Percentiles rank a stretch among this genome's conserved stretches.
These are phyloP conservation scores for Apophysomyces elegans DNA, from an alignment of 371 early-diverging fungal genomes.

Conservation along the genomic window DNA sequence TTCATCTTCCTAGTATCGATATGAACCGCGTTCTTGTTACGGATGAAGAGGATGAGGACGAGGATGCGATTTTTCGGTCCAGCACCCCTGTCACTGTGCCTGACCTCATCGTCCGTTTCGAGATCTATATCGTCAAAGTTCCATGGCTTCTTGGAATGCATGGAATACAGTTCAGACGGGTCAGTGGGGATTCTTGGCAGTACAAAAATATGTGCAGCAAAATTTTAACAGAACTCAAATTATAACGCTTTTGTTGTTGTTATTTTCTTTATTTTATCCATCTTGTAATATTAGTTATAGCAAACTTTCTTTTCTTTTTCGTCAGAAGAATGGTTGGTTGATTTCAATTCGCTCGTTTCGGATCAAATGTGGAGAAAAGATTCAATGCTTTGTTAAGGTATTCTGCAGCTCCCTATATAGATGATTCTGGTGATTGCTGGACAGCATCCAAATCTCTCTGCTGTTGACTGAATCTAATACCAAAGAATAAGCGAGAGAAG, in stretches of 20 bases:
- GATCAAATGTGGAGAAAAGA: no score
- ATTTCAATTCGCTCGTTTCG: no score
- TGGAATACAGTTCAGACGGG: conserved; percentile 73
- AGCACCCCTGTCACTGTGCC: conserved; percentile 5
- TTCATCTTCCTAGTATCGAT: conserved; percentile 57
- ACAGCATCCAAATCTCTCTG: no score
- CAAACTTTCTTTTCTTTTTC: no score
- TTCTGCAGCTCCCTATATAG: no score
- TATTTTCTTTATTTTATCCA: no score
- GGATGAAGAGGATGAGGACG: conserved; percentile 6
- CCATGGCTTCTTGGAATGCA: conserved; percentile 68
- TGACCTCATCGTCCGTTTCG: conserved; percentile 48
- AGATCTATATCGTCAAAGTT: conserved; percentile 67
- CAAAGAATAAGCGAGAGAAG: no score
- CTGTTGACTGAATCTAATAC: no score
- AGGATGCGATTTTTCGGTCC: neutral
- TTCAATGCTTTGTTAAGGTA: no score
- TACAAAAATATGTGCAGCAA: conserved; percentile 68
- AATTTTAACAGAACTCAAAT: conserved; percentile 57
- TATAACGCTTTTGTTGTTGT: conserved; percentile 32
- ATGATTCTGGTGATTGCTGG: no score
- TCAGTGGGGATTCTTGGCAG: conserved; percentile 73
- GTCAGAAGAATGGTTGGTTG: no score
- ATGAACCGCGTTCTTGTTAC: conserved; percentile 33
- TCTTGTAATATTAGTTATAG: no score